Evolutionary conservation across 345 rosid genomes (phyloP).

Genomic region (Geranium rotundifolium): DNA sequence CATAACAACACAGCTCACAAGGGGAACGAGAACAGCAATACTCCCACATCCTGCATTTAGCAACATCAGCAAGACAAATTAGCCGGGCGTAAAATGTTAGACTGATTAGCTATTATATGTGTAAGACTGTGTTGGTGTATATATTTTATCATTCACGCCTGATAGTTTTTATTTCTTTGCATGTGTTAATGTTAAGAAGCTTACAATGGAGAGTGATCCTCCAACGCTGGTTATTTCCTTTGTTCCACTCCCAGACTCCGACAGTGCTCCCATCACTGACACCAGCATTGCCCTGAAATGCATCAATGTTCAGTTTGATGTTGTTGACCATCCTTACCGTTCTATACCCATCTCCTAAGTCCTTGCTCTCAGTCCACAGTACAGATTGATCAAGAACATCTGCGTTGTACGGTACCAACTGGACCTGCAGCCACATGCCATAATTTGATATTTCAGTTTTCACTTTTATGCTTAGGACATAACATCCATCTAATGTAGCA

Average conservation of each 20-base stretch:
- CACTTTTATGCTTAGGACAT: too few relatives aligned
- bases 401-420: conserved; percentile 43
- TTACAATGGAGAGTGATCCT: conserved; percentile 62
- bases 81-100: neutral
- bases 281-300: conserved; percentile 75
- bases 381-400: conserved; percentile 54
- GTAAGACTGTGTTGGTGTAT: neutral
- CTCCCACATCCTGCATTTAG: neutral
- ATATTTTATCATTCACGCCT: neutral
- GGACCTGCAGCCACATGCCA: conserved; percentile 36
- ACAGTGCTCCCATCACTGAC: conserved; percentile 59
- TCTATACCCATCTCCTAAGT: conserved; percentile 34
- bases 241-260: conserved; percentile 75
- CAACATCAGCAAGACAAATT: neutral
- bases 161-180: neutral
- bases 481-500: neutral
- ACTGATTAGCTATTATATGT: too few relatives aligned
- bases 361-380: conserved; percentile 63
- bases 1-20: too few relatives aligned
- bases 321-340: conserved; percentile 67
- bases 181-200: conserved; percentile 9
- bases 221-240: conserved; percentile 87
- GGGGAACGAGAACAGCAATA: too few relatives aligned
- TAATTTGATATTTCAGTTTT: neutral
- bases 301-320: conserved; percentile 57